Evolutionary conservation across 441 rosid genomes (phyloP).

Genomic region (Flueggea neowawraea): DNA sequence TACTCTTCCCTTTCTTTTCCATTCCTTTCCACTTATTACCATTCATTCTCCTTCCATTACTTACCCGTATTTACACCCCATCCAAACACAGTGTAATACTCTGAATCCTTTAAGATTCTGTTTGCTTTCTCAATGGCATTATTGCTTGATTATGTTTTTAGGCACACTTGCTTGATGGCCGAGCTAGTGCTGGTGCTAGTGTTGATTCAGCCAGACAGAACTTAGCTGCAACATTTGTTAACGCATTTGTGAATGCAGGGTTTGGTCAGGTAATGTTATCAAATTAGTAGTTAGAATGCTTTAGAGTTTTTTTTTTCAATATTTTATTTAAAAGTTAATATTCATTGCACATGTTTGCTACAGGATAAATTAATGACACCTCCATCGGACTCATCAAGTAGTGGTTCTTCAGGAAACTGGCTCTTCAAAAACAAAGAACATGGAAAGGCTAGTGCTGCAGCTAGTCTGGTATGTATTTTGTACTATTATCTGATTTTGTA

Average conservation of each 20-base stretch:
- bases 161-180: slow-evolving; percentile 98
- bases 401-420: slow-evolving; percentile 81
- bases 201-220: slow-evolving; percentile 97
- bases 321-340: slow-evolving; percentile 1
- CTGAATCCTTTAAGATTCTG: background rate
- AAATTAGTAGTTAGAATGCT: slow-evolving; percentile 2
- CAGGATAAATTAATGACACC: slow-evolving; percentile 98
- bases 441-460: slow-evolving; percentile 96
- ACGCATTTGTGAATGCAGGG: slow-evolving; percentile 98
- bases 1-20: no score
- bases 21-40: no score
- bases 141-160: slow-evolving; percentile 20
- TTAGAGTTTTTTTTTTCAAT: slow-evolving; percentile 1
- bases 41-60: no score
- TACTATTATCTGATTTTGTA: background rate
- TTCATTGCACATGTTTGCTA: slow-evolving; percentile 7
- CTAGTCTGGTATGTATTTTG: slow-evolving; percentile 70
- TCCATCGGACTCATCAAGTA: slow-evolving; percentile 61
- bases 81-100: no score
- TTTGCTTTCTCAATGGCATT: slow-evolving; percentile 3
- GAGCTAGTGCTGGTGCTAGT: slow-evolving; percentile 75
- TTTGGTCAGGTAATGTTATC: slow-evolving; percentile 69
- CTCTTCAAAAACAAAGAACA: slow-evolving; percentile 96
- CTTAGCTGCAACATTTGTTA: slow-evolving; percentile 95
- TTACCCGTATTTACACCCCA: no score